These are phyloP conservation scores for Epichloe festucae DNA, from an alignment of 2,329 filamentous ascomycete genomes.

Conservation along the genomic window DNA sequence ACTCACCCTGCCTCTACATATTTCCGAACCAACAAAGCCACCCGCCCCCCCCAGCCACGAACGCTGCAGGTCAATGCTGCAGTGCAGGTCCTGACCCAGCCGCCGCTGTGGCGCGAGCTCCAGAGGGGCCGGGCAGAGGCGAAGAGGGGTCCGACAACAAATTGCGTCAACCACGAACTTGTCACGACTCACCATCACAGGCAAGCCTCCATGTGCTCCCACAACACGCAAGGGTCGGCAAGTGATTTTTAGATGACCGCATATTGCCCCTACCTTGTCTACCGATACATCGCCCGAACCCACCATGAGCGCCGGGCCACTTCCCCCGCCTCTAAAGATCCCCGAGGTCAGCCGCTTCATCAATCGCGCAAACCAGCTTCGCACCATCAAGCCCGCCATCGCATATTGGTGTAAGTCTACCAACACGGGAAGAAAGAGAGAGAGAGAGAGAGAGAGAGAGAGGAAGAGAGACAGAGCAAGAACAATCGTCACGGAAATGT, in stretches of 20 bases:
- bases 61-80: background rate
- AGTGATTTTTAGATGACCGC: no score
- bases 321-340: constrained; percentile 46
- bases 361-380: constrained; percentile 70
- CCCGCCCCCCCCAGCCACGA: background rate
- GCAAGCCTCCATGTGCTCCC: background rate
- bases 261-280: background rate
- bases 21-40: background rate
- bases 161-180: background rate
- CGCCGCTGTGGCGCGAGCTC: constrained; percentile 1
- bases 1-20: background rate
- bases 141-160: no score
- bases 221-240: background rate
- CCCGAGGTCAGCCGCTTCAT: constrained; percentile 79
- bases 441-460: background rate
- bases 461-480: background rate
- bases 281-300: background rate
- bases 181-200: background rate
- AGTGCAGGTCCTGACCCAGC: background rate
- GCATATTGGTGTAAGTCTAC: constrained; percentile 78
- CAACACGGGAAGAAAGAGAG: background rate
- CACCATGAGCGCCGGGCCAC: constrained; percentile 48
- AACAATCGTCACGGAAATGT: background rate
- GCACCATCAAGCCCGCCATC: constrained; percentile 72
- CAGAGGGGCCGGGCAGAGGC: no score